These are phyloP conservation scores for Vigna angularis DNA, from an alignment of 306 rosid genomes.

Conservation along the genomic window DNA sequence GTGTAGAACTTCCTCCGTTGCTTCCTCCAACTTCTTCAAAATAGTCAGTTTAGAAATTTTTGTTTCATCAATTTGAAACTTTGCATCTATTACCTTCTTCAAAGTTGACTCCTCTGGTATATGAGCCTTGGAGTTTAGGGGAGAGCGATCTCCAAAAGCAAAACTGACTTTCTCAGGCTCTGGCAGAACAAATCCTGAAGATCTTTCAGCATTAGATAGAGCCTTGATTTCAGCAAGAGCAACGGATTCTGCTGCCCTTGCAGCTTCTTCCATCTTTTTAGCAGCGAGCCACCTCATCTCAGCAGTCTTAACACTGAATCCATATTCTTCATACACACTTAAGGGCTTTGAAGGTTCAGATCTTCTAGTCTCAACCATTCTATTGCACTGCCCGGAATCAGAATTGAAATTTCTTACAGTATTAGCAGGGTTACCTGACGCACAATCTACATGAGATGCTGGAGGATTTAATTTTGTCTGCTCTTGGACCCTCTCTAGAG, in stretches of 20 bases:
- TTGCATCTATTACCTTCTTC: slow-evolving; percentile 63
- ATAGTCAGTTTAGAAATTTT: slow-evolving; percentile 62
- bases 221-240: slow-evolving; percentile 91
- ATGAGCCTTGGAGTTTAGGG: slow-evolving; percentile 46
- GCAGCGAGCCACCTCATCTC: slow-evolving; percentile 94
- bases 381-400: slow-evolving; percentile 43
- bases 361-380: slow-evolving; percentile 48
- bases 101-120: slow-evolving; percentile 57
- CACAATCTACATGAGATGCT: slow-evolving; percentile 38
- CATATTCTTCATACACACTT: slow-evolving; percentile 44
- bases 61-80: slow-evolving; percentile 60
- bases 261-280: slow-evolving; percentile 97
- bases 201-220: slow-evolving; percentile 53
- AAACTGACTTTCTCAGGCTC: slow-evolving; percentile 69
- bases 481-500: slow-evolving; percentile 58
- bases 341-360: slow-evolving; percentile 55
- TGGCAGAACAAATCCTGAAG: slow-evolving; percentile 56
- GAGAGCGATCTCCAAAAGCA: slow-evolving; percentile 52
- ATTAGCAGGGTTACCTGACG: slow-evolving; percentile 44
- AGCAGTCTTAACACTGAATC: slow-evolving; percentile 65
- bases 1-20: slow-evolving; percentile 73
- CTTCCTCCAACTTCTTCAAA: slow-evolving; percentile 77
- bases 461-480: slow-evolving; percentile 49
- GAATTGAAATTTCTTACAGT: slow-evolving; percentile 43
- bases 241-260: slow-evolving; percentile 93